Conservation (phyloP, 768 basidiomycete genomes). For the Boletus edulis region DNA sequence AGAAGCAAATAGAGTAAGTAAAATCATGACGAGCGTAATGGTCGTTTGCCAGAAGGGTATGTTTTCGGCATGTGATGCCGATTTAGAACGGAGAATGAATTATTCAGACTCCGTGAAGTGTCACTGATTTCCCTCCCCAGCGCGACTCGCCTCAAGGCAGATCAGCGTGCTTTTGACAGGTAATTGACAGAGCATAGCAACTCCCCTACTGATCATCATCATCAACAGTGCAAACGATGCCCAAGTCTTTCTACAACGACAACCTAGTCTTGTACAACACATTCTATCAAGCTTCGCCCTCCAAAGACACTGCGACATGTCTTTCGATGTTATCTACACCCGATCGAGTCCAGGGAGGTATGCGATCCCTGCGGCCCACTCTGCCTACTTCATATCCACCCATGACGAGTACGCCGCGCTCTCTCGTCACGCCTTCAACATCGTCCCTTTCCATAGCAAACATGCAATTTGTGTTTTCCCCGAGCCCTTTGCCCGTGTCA, state of each 20-base stretch:
- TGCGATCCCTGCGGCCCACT: not conserved
- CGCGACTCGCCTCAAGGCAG: not conserved
- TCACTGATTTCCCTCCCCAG: not conserved
- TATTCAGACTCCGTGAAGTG: slow-evolving; percentile 15
- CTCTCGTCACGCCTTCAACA: slow-evolving; percentile 10
- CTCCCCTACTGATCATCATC: not conserved
- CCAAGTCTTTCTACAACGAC: slow-evolving; percentile 9
- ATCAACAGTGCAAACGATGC: not conserved
- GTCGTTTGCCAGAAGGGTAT: not conserved
- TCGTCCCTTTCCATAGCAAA: slow-evolving; percentile 8
- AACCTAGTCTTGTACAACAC: slow-evolving; percentile 7
- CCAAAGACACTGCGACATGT: not conserved
- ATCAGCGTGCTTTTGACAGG: slow-evolving; percentile 16
- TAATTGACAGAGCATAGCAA: not conserved
- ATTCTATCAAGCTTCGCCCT: slow-evolving; percentile 4
- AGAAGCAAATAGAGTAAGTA: slow-evolving; percentile 18
- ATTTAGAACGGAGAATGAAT: slow-evolving; percentile 13
- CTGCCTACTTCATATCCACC: not conserved
- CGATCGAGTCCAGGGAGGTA: slow-evolving; percentile 1
- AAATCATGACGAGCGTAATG: slow-evolving; percentile 19
- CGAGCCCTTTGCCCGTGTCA: slow-evolving; percentile 25
- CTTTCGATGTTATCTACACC: slow-evolving; percentile 14
- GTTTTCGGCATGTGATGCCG: slow-evolving; percentile 25
- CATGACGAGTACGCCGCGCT: slow-evolving; percentile 5
- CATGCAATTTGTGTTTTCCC: slow-evolving; percentile 22